These are phyloP conservation scores for Zymoseptoria ardabiliae DNA, from an alignment of 2,329 filamentous ascomycete genomes.

Conservation along the genomic window DNA sequence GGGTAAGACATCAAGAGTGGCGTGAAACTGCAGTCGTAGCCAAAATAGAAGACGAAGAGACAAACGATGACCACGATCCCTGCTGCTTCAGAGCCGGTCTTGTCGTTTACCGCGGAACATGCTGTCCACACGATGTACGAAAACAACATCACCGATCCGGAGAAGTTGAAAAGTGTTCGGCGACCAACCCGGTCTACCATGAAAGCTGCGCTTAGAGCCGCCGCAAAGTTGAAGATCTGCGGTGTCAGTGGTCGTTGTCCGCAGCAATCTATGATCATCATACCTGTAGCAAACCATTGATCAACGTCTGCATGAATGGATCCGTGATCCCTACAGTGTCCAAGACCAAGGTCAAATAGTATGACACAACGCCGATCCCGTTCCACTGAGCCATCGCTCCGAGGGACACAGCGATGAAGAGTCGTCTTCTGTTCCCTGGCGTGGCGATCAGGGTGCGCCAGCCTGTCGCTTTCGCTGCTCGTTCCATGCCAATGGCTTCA, in stretches of 20 bases:
- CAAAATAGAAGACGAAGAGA: conserved; percentile 18
- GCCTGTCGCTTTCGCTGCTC: conserved; percentile 41
- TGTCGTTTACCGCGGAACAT: conserved; percentile 13
- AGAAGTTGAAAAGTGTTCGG: conserved; percentile 12
- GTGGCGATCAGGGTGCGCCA: conserved; percentile 12
- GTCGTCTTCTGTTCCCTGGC: conserved; percentile 29
- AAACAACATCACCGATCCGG: conserved; percentile 11
- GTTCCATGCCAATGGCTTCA: conserved; percentile 49
- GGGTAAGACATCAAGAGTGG: conserved; percentile 19
- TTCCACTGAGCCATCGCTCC: conserved; percentile 33
- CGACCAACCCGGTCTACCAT: conserved; percentile 12
- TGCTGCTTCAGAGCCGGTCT: conserved; percentile 15
- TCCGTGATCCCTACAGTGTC: conserved; percentile 34
- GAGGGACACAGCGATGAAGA: conserved; percentile 32
- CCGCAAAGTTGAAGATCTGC: conserved; percentile 10
- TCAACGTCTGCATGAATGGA: conserved; percentile 12
- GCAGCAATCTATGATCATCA: no score
- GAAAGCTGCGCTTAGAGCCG: conserved; percentile 11
- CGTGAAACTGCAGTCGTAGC: conserved; percentile 18
- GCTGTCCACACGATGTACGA: conserved; percentile 15
- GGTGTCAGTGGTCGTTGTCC: neutral
- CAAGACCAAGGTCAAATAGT: conserved; percentile 12
- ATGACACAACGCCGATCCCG: conserved; percentile 24
- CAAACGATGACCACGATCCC: conserved; percentile 19
- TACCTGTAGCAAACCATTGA: conserved; percentile 12